These are phyloP conservation scores for Pseudoturritis turrita DNA, from an alignment of 345 rosid genomes.

Conservation along the genomic window DNA sequence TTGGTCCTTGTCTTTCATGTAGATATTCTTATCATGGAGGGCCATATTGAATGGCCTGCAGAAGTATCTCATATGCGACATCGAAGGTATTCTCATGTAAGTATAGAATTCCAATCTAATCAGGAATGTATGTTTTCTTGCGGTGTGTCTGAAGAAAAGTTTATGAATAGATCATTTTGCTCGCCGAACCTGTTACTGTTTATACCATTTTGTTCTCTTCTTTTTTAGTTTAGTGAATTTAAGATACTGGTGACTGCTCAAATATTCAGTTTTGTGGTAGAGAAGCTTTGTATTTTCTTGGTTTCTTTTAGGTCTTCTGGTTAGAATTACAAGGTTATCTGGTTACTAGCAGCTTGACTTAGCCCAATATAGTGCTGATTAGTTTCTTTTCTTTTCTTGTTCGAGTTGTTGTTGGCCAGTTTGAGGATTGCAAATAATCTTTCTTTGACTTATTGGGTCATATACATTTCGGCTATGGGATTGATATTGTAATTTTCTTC, in stretches of 20 bases:
- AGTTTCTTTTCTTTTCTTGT: not conserved
- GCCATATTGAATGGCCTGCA: slow-evolving; percentile 58
- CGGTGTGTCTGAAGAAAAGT: not conserved
- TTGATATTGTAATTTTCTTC: not conserved
- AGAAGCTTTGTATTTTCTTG: not conserved
- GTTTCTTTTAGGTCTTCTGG: not conserved
- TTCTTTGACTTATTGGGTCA: no score
- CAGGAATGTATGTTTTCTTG: not conserved
- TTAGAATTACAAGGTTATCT: not conserved
- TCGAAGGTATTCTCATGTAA: slow-evolving; percentile 56
- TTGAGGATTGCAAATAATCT: not conserved
- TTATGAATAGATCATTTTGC: no score
- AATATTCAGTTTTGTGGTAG: not conserved
- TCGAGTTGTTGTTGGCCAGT: not conserved
- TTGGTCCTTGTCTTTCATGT: slow-evolving; percentile 25
- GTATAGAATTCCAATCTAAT: slow-evolving; percentile 5
- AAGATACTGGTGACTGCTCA: not conserved
- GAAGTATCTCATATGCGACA: slow-evolving; percentile 51
- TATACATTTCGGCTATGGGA: not conserved
- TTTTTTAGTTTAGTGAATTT: not conserved
- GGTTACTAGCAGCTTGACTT: not conserved
- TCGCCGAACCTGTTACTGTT: no score
- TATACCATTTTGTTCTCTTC: not conserved
- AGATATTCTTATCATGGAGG: slow-evolving; percentile 72
- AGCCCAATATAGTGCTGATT: not conserved